These are phyloP conservation scores for Monilinia polystroma DNA, from an alignment of 2,329 filamentous ascomycete genomes.

Conservation along the genomic window DNA sequence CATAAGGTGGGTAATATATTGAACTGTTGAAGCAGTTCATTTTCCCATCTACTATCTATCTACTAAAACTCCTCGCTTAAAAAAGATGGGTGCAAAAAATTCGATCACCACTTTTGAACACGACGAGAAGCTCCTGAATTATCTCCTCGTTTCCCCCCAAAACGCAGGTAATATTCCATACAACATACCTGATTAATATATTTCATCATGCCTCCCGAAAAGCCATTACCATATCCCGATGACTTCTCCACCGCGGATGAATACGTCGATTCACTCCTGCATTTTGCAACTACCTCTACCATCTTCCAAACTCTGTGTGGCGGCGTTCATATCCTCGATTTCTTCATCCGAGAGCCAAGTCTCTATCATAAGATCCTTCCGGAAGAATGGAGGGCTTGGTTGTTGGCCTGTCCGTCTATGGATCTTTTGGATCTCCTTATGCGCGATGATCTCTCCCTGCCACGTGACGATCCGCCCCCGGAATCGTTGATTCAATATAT, in stretches of 20 bases:
- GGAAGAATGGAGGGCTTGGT: slow-evolving; percentile 76
- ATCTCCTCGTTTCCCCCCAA: background rate
- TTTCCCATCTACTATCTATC: background rate
- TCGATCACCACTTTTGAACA: slow-evolving; percentile 3
- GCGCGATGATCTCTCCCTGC: slow-evolving; percentile 64
- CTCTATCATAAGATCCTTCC: slow-evolving; percentile 78
- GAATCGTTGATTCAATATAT: slow-evolving; percentile 69
- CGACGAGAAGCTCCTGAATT: background rate
- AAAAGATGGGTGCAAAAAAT: slow-evolving; percentile 13
- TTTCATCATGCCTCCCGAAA: slow-evolving; percentile 34
- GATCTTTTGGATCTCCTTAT: slow-evolving; percentile 78
- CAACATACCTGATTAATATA: background rate
- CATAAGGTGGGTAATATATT: too few relatives aligned
- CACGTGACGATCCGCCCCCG: slow-evolving; percentile 32
- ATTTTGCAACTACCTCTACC: slow-evolving; percentile 71
- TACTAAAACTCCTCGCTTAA: slow-evolving; percentile 9
- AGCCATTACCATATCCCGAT: slow-evolving; percentile 33
- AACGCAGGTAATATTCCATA: background rate
- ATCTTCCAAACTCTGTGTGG: slow-evolving; percentile 88
- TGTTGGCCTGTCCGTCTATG: slow-evolving; percentile 69
- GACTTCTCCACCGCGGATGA: slow-evolving; percentile 67
- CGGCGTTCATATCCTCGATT: slow-evolving; percentile 95
- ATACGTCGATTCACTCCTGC: slow-evolving; percentile 75
- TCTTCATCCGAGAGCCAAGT: slow-evolving; percentile 82
- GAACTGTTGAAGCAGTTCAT: background rate